Evolutionary conservation across 768 basidiomycete species (phyloP), one percentile per base, ranked within the genome.

Genomic region (Pisolithus microcarpus): DNA sequence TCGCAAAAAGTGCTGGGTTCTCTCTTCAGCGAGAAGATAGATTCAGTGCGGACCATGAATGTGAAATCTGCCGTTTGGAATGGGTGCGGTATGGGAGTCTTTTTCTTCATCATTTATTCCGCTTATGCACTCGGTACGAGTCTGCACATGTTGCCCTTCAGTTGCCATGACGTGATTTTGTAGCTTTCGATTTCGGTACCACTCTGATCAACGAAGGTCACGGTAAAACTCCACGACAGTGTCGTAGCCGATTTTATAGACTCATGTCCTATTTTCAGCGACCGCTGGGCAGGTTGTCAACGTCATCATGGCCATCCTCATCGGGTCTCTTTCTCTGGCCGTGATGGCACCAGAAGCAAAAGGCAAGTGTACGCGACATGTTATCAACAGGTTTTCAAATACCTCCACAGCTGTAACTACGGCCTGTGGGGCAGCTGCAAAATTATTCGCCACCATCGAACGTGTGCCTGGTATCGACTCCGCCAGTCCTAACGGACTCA

Each of bases 281-380:
- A 72, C 72, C 40, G 72, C 85, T 8, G 93, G 91, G 10, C 59
- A 74, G 15, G 80, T 96, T 50, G 78, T 96, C 49, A 96, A 88
- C 58, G 91, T 92, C 39, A 80, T 94, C 67, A 69, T 90, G 57
- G 76, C 88, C 43, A 82, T 94, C 61, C 70, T 94, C 38, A 91
- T 92, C 59, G 93, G 92, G 60, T 88, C 91, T 1, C 94, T 97
- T 75, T 91, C 90, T 15, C 73, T 93, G 49, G 87, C 84, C 4
- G 60, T 89, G 61, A 70, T 96, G 48, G 87, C 88, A 1, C 95
- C 95, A 1, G 91, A 96, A 64, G 72, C 93, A 72, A 87, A 88
- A 79, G 84, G 85, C 82, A 46, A 31, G 69, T 50, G 30, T 26
- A n/a, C 18, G 30, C 7, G 8, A 10, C 5, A 52, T 1, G 50